Conservation (phyloP, 306 rosid genomes). For the Cucurbita maxima region DNA sequence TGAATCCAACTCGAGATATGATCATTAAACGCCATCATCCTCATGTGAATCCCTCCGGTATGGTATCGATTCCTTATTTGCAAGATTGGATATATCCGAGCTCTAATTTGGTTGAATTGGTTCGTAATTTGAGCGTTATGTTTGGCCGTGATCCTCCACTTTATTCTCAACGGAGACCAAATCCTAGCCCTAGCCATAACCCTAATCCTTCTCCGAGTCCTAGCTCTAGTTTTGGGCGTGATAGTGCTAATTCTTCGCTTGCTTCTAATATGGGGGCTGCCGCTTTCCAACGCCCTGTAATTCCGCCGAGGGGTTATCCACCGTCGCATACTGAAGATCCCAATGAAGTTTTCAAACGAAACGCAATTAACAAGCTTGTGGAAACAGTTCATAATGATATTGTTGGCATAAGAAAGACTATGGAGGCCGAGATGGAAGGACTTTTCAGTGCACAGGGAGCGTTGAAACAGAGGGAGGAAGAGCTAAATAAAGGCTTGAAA, state of each 20-base stretch:
- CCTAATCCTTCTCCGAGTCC: conserved; percentile 15
- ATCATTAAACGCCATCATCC: conserved; percentile 78
- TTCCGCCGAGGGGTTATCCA: conserved; percentile 53
- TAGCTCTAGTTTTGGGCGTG: conserved; percentile 8
- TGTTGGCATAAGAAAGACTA: conserved; percentile 32
- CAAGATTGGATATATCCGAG: conserved; percentile 73
- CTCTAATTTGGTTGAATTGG: conserved; percentile 60
- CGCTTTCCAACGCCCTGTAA: conserved; percentile 23
- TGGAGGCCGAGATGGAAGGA: conserved; percentile 73
- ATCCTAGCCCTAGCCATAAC: conserved; percentile 15
- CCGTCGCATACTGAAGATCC: conserved; percentile 54
- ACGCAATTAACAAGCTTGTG: conserved; percentile 63
- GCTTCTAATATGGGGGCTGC: conserved; percentile 18
- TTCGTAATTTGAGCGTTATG: conserved; percentile 20
- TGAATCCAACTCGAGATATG: conserved; percentile 92
- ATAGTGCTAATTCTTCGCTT: background rate
- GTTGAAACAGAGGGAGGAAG: conserved; percentile 54
- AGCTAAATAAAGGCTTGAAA: conserved; percentile 34
- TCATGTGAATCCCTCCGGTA: conserved; percentile 67
- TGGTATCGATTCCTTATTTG: conserved; percentile 52
- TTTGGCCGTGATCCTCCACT: conserved; percentile 79
- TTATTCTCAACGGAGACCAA: conserved; percentile 56
- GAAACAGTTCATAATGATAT: conserved; percentile 53
- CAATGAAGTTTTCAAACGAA: conserved; percentile 43
- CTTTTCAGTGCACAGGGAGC: conserved; percentile 42